These are phyloP conservation scores for Suillus subalutaceus DNA, from an alignment of 768 basidiomycete genomes.

Conservation along the genomic window DNA sequence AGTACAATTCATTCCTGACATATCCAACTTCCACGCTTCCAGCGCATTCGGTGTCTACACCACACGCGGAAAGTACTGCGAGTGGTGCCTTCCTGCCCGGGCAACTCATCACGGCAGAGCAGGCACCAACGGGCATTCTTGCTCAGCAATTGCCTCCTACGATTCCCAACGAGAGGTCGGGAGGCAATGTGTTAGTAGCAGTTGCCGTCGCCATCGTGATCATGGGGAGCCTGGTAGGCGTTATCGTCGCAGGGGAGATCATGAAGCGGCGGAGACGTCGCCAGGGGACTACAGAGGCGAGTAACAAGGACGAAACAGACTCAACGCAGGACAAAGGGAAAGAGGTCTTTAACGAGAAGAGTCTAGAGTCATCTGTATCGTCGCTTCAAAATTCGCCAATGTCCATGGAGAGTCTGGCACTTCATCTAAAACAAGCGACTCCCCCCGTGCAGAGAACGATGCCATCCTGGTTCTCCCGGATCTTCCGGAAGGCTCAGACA, in stretches of 20 bases:
- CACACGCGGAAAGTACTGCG: neutral
- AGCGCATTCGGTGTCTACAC: neutral
- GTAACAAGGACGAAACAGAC: neutral
- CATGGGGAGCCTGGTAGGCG: conserved; percentile 28
- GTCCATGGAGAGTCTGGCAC: neutral
- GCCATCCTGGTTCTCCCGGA: neutral
- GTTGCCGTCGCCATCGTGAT: conserved; percentile 28
- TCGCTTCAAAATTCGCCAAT: neutral
- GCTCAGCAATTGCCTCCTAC: neutral
- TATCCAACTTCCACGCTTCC: neutral
- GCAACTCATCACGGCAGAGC: neutral
- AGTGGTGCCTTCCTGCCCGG: neutral
- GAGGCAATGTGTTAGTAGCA: conserved; percentile 27
- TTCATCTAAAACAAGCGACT: neutral
- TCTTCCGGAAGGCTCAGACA: neutral
- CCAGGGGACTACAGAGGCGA: neutral
- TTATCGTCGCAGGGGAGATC: conserved; percentile 29
- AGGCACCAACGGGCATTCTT: neutral
- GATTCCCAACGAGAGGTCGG: neutral
- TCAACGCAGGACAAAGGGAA: neutral
- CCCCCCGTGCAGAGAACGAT: neutral
- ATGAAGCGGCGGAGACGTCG: conserved; percentile 20
- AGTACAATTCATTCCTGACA: neutral
- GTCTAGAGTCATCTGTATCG: neutral
- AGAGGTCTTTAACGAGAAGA: neutral